Base-by-base conservation (phyloP, 179 eudicot genomes). In the Silene coronaria region DNA sequence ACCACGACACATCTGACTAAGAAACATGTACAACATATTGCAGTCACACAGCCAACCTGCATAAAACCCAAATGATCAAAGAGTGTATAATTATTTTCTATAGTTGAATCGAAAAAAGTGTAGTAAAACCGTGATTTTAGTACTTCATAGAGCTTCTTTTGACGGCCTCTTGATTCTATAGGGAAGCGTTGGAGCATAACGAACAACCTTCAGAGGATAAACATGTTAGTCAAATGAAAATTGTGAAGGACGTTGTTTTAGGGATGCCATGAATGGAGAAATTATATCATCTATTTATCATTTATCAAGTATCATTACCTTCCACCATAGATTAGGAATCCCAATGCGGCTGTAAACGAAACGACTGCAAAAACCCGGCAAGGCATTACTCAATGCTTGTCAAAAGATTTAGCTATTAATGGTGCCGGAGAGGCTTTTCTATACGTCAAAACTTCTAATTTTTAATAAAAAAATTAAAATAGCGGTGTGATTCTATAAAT, bases 1-100 rank as follows among this genome's bases (percentile, higher is more conserved):
- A 84, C 86, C 78, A 84, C 84, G 12, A 73, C 26, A 23, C 86
- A 84, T 81, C 80, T 51, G n/a, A 76, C 73, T 28, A 84, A 58
- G 76, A 84, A 84, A 69, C 86, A 84, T 60, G 91, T 86, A 82
- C 86, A 88, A 80, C 97, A 90, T 80, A 88, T 83, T 67, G 80
- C 87, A 8, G 96, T 89, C 55, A 91, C 91, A 48, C 75, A 84
- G 71, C 96, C 95, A 26, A 91, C 97, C 96, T 91, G 87, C 64
- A 59, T 70, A 70, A 68, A 64, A 19, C 19, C 72, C 67, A 27
- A 69, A 74, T 46, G 5, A 51, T 61, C 32, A 32, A 72, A 45
- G 21, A 16, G 22, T 51, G 57, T 51, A 13, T 51, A n/a, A 17
- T 46, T 46, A 13, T 51, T 51, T 51, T 51, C 0, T 51, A 3